Evolutionary conservation across 2,329 filamentous ascomycete genomes (phyloP), one percentile per base, ranked within the genome.

Genomic region (Exophiala bonariae): DNA sequence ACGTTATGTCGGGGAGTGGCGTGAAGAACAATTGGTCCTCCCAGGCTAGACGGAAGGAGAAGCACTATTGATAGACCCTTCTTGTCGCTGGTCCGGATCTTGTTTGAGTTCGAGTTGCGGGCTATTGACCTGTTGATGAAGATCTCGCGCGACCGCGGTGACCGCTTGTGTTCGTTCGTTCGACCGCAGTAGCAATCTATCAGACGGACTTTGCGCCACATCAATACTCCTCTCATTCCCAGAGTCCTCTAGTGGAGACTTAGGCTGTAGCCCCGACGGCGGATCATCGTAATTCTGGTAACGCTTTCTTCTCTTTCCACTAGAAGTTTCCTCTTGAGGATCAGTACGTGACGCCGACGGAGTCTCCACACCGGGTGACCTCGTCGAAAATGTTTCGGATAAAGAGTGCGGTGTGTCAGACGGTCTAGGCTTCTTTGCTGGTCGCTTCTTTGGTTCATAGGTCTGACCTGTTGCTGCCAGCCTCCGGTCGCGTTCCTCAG

Each of bases 381-480:
- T 55, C 16, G 37, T 34, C 14, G 49, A 38, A 19, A 44, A 32
- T 9, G 44, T 16, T 41, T 58, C 57, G 6, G 49, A 32, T 1
- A 41, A 30, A 13, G 49, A 49, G 8, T 36, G 32, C 17, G 54
- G 53, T 17, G 57, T 52, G 9, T 39, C 53, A n/a, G 57, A 59
- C n/a, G 51, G 45, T 40, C 57, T 41, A 5, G 48, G 39, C 40
- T 54, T 59, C 48, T 59, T 59, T 5, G 51, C 19, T 11, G 57
- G 45, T 20, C 55, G 47, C 43, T 51, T 59, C 45, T 59, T 59
- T 22, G 55, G 57, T 41, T 58, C 49, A 36, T 59, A 59, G 26
- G 49, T 54, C 32, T 58, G 55, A 8, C 57, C 57, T 13, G 50
- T 35, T 30, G 50, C 49, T 7, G 55, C 55, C 11, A 59, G 50